phyloP scores from a whole-genome alignment of 148 eudicot genomes.

The Cornus kousa region DNA sequence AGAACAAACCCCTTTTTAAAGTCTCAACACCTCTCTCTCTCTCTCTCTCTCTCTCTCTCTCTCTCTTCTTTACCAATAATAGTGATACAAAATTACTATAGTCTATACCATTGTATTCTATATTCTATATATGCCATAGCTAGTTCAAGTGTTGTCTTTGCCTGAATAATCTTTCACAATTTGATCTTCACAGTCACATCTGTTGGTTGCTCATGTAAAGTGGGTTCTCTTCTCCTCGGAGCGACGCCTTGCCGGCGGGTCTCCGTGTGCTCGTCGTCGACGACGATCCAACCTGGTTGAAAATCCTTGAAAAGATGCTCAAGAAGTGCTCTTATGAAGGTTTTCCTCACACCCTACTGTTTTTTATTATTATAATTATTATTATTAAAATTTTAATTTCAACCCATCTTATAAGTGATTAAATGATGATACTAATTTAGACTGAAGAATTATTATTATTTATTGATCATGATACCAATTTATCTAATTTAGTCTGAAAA shows the following conservation, averaged over 20 bases:
- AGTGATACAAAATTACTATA: background rate
- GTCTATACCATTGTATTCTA: background rate
- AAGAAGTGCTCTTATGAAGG: conserved; percentile 93
- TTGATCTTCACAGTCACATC: background rate
- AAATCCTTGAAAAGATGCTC: conserved; percentile 92
- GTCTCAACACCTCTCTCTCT: conserved; percentile 7
- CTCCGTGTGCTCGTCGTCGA: conserved; percentile 89
- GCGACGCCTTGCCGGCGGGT: conserved; percentile 73
- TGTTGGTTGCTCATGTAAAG: conserved; percentile 27
- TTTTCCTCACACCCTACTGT: conserved; percentile 6
- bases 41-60: conserved; percentile 23
- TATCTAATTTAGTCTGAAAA: background rate
- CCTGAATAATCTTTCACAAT: background rate
- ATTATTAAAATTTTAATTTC: background rate
- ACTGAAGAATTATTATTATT: no score
- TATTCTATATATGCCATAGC: conserved; percentile 2
- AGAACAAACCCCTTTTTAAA: background rate
- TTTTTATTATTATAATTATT: background rate
- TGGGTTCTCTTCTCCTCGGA: conserved; percentile 67
- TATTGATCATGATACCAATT: background rate
- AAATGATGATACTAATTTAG: no score
- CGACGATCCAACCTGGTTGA: conserved; percentile 90
- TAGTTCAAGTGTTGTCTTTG: background rate
- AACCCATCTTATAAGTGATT: background rate
- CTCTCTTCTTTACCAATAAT: conserved; percentile 1